These are phyloP conservation scores for Sclerotiophoma versabilis DNA, from an alignment of 2,329 filamentous ascomycete genomes.

Conservation along the genomic window DNA sequence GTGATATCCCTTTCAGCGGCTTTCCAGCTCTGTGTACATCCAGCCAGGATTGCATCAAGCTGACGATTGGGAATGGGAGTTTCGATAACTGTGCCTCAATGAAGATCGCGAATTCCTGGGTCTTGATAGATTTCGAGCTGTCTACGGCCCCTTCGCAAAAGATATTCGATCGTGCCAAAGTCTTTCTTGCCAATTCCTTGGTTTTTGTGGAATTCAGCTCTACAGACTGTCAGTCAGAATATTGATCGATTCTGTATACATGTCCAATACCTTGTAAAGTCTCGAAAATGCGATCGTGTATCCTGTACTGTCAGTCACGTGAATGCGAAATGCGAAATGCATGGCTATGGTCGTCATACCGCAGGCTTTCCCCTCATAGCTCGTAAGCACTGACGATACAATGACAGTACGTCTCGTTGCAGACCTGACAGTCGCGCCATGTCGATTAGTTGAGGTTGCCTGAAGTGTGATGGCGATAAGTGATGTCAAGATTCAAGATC, in stretches of 20 bases:
- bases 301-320: constrained; percentile 51
- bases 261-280: constrained; percentile 64
- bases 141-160: constrained; percentile 79
- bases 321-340: background rate
- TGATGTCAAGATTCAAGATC: constrained; percentile 17
- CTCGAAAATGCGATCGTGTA: constrained; percentile 67
- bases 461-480: background rate
- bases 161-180: constrained; percentile 83
- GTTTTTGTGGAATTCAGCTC: constrained; percentile 79
- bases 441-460: background rate
- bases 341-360: constrained; percentile 56
- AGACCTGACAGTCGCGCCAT: constrained; percentile 75
- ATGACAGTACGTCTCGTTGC: constrained; percentile 84
- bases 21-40: background rate
- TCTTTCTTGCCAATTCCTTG: constrained; percentile 78
- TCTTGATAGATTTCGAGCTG: constrained; percentile 85
- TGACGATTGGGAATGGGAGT: constrained; percentile 12
- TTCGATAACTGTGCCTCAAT: constrained; percentile 1
- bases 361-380: constrained; percentile 80
- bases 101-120: constrained; percentile 74
- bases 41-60: background rate
- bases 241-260: background rate
- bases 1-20: constrained; percentile 7
- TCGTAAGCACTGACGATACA: constrained; percentile 87
- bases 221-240: constrained; percentile 43